Evolutionary conservation across 2,329 filamentous ascomycete species (phyloP).

Genomic region (Arthrobotrys sinensis): DNA sequence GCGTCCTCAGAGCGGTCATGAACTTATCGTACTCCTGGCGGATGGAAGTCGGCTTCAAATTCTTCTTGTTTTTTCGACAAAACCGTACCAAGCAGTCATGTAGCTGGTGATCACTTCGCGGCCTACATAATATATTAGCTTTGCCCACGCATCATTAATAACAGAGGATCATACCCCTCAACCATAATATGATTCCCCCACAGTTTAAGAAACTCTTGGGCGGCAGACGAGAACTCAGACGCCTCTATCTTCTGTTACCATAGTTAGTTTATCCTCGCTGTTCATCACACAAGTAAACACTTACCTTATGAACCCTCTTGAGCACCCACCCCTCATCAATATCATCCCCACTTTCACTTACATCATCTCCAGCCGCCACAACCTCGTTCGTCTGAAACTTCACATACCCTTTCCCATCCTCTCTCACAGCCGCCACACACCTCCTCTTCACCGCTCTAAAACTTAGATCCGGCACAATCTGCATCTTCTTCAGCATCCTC

Average conservation of each 20-base stretch:
- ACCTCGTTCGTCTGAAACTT: constrained; percentile 25
- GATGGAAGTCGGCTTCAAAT: neutral
- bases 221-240: constrained; percentile 2
- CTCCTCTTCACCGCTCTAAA: constrained; percentile 73
- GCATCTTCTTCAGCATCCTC: constrained; percentile 36
- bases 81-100: constrained; percentile 45
- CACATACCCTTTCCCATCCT: constrained; percentile 79
- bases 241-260: constrained; percentile 16
- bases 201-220: constrained; percentile 22
- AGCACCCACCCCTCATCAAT: constrained; percentile 30
- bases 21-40: constrained; percentile 34
- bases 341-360: constrained; percentile 41
- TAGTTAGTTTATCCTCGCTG: neutral
- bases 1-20: neutral
- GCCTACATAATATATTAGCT: constrained; percentile 28
- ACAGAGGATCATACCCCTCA: constrained; percentile 26
- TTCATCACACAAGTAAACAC: neutral
- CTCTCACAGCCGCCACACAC: constrained; percentile 87
- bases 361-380: constrained; percentile 24
- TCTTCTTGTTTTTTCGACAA: constrained; percentile 28
- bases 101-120: constrained; percentile 36
- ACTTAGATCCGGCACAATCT: constrained; percentile 22
- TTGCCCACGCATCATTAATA: neutral
- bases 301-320: constrained; percentile 6
- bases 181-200: constrained; percentile 35